Evolutionary conservation across 1,284 basidiomycete species (phyloP), one percentile per base, ranked within the genome.

Genomic region (Athelia sp.): DNA sequence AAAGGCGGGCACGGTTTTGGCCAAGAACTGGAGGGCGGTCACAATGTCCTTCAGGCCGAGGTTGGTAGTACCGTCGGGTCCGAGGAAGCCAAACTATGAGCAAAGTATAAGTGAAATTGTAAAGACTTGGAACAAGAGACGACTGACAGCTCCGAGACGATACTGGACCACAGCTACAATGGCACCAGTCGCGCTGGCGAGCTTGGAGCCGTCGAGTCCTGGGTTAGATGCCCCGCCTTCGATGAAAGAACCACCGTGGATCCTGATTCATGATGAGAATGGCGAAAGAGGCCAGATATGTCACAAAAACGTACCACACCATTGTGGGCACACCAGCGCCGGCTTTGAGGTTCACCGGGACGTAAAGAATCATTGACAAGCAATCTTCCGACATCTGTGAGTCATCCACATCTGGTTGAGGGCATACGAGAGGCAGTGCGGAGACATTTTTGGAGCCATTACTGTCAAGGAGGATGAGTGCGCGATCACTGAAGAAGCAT

Each of bases 131-230:
- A 11, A 43, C 24, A 23, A 50, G 43, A 47, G 21, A 48, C 21
- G 22, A 73, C 82, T 54, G 63, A 87, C 84, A 50, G 82, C 81
- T 49, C 90, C 93, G 8, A 96, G 74, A 22, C 93, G 85, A 59
- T 92, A 90, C 64, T 96, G 93, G 10, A 92, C 69, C 15, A 91
- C 82, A 13, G 87, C 82, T n/a, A 95, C 89, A 51, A 96, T 83
- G 3, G 90, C 83, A 45, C 82, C 74, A 2, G 90, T 88, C 3
- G 79, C 76, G 4, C 72, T 60, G 1, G 92, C 91, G 9, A 95
- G 76, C 2, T 73, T 75, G 1, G 87, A 84, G 0, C 90, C 93
- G 63, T 95, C 89, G 3, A 96, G 69, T 11, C 87, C 90, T 14
- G 87, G 75, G 14, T 71, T 79, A 3, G 81, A 82, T 0, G 87